Evolutionary conservation across 1,284 basidiomycete genomes (phyloP), one percentile per base, ranked within the genome.

Genomic region (Cryptococcus maquisensis): DNA sequence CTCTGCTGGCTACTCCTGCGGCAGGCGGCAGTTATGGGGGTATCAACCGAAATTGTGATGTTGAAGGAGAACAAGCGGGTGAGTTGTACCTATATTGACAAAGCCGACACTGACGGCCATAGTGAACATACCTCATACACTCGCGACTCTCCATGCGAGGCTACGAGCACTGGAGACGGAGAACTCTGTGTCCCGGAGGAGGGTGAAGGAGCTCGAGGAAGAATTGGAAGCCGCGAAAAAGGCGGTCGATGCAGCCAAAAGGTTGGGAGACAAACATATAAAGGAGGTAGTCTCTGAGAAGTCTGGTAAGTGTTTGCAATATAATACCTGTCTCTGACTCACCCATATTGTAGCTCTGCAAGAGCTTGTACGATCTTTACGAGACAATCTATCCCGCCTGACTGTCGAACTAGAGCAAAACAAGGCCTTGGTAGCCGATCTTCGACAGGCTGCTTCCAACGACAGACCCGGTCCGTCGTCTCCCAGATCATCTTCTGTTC

Each of bases 131-230:
- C 64, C 69, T 12, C 60, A 68, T 21, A 57, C 68, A 6, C 54
- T 76, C 3, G 62, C 71, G 1, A 67, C 65, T 2, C 61, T 75
- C 10, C 67, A 73, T 39, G 69, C 72, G 1, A 59, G 71, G 37
- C 50, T 76, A 38, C 55, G 72, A 13, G 70, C 72, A 2, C 80
- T 93, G 1, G 88, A 92, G 65, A 82, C 83, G 1, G 88, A 93
- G 68, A 92, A 92, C 62, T 80, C 84, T 4, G 81, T 88, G 4
- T 88, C 88, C 1, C 80, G 87, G 1, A 79, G 86, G 20, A 81
- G 90, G 13, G 86, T 93, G 20, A 78, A 83, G 39, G 90, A 93
- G 66, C 80, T 94, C 5, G 90, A 94, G 72, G 77, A 81, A 49
- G 90, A 93, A 68, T 79, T 93, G 36, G 78, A 80, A 47, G 68